Percentiles rank a stretch among this genome's conserved stretches.
These are phyloP conservation scores for Pleurotus eryngii DNA, from an alignment of 768 basidiomycete species.

Conservation along the genomic window DNA sequence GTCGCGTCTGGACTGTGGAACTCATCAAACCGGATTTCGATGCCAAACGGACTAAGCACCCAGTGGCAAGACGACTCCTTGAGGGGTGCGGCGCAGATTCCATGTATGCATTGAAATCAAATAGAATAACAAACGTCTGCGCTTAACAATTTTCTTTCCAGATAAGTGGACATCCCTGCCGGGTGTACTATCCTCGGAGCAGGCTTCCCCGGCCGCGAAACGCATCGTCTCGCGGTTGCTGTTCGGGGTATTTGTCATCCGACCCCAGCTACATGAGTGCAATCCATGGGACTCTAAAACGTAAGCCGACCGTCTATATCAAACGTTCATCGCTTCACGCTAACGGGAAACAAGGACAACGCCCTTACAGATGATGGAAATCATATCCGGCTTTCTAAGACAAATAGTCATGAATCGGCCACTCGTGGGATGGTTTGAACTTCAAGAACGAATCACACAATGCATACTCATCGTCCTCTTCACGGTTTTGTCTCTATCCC, in stretches of 20 bases:
- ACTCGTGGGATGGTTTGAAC: slow-evolving; percentile 15
- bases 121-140: not conserved
- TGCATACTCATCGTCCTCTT: slow-evolving; percentile 42
- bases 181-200: slow-evolving; percentile 40
- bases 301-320: slow-evolving; percentile 10
- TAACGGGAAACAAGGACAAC: slow-evolving; percentile 13
- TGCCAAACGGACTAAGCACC: slow-evolving; percentile 26
- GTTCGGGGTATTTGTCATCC: slow-evolving; percentile 54
- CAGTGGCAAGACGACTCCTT: slow-evolving; percentile 50
- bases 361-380: slow-evolving; percentile 14
- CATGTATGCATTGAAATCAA: slow-evolving; percentile 20
- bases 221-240: slow-evolving; percentile 55
- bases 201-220: slow-evolving; percentile 56
- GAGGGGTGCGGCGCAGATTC: slow-evolving; percentile 65
- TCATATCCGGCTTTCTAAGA: slow-evolving; percentile 15
- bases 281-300: slow-evolving; percentile 19
- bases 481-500: slow-evolving; percentile 25
- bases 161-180: slow-evolving; percentile 53
- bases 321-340: slow-evolving; percentile 10
- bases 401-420: slow-evolving; percentile 12
- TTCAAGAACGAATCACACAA: slow-evolving; percentile 28
- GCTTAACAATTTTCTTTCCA: slow-evolving; percentile 22
- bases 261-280: slow-evolving; percentile 31
- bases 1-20: slow-evolving; percentile 21
- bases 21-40: slow-evolving; percentile 25